These are phyloP conservation scores for Heliosperma pusillum DNA, from an alignment of 148 eudicot species.

Conservation along the genomic window DNA sequence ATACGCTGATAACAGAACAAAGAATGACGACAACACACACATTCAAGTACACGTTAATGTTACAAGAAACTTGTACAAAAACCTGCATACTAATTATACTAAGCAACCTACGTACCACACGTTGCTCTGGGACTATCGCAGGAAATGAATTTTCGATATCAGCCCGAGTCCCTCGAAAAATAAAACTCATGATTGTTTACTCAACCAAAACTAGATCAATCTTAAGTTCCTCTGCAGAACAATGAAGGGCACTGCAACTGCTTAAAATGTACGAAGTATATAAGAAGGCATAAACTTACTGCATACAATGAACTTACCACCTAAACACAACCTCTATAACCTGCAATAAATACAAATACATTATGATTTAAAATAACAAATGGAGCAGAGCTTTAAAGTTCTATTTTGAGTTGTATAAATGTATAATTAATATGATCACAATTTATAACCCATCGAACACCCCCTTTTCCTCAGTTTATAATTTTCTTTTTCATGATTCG, in stretches of 20 bases:
- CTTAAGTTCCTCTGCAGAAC: background rate
- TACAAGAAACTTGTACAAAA: background rate
- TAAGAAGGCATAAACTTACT: background rate
- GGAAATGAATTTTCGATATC: constrained; percentile 83
- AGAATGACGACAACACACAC: constrained; percentile 5
- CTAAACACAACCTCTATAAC: constrained; percentile 5
- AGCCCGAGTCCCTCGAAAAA: constrained; percentile 81
- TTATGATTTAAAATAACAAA: background rate
- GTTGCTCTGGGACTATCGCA: constrained; percentile 71
- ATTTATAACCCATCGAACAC: background rate
- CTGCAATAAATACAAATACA: too few relatives aligned
- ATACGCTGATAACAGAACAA: constrained; percentile 61
- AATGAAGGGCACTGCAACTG: background rate
- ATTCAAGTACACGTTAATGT: background rate
- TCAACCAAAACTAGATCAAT: constrained; percentile 17
- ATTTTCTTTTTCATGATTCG: background rate
- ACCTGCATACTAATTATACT: background rate
- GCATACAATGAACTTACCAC: constrained; percentile 1
- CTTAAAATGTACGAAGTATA: too few relatives aligned
- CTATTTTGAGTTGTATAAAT: background rate
- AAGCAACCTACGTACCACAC: constrained; percentile 46
- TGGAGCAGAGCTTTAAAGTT: background rate
- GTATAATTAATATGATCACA: too few relatives aligned
- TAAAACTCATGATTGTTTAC: constrained; percentile 70
- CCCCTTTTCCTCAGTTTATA: background rate